Base-by-base conservation (phyloP, 257 asterid genomes). In the Solanum paucissectum region DNA sequence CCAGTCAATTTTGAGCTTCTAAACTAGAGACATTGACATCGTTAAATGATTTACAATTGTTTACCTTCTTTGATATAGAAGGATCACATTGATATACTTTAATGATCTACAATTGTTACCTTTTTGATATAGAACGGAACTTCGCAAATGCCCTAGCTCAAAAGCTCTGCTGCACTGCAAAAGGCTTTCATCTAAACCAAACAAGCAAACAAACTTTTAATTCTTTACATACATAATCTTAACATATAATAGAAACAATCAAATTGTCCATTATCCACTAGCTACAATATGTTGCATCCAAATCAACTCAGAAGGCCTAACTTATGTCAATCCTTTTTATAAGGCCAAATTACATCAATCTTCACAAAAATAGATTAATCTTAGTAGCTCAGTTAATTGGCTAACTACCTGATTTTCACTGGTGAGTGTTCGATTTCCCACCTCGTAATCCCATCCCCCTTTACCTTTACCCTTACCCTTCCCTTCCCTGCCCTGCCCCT, bases 141-240 rank as follows among this genome's bases (percentile, higher is more conserved):
- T 49, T 82, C 9, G 20, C 71, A 49, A 52, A 49, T 10, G 42
- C 86, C 13, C 86, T 82, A 82, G 71, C 40, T 52, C 16, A 32
- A 82, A 38, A 29, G 62, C 86, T 29, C 46, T 27, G 86, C 86
- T 27, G 12, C 44, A 10, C 71, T 20, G 71, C 44, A 29, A 33
- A 52, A 82, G 46, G 32, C 44, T 5, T 32, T 49, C 71, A 82
- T 82, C 86, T 82, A 82, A 32, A 49, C 46, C 71, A 49, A 82
- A 20, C 71, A 82, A 82, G 29, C 1, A 32, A 20, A 52, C 20
- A 82, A 18, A 49, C 86, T 49, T 81, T 3, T 49, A 82, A 32
- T 10, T 46, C 18, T 49, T 21, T 49, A n/a, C 3, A 82, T 49
- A 49, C 71, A 49, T 32, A 49, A 82, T 49, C 86, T 29, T 0